Base-by-base conservation (phyloP, 495 filamentous ascomycete genomes). In the Copromyces sp. region DNA sequence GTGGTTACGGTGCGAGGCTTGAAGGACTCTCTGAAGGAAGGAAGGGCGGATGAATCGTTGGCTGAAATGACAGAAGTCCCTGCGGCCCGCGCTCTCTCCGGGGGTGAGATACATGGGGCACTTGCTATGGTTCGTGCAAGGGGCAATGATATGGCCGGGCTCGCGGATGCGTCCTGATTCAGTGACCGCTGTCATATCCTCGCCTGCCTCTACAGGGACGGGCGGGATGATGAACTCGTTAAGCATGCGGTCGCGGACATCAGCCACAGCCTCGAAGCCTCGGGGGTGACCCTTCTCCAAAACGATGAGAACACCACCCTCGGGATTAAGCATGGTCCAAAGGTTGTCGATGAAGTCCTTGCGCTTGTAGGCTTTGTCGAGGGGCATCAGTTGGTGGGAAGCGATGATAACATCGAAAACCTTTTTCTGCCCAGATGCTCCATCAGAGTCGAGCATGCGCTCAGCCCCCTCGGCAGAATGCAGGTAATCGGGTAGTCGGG, bases 231-330 rank as follows among this genome's bases (percentile, higher is more conserved):
- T 92, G 76, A 92, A 88, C 39, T 90, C 87, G 71, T 91, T 87
- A 0, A 98, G 87, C 4, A 99, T 82, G 74, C 91, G 87, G 61
- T 92, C 83, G 37, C 95, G 89, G 7, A 94, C 94, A 45, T 90
- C 89, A 32, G 94, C 94, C 69, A 99, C 90, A 2, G 93, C 90
- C 80, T 99, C 95, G 74, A 99, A 99, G 0, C 95, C 95, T 35
- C 90, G 88, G 42, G 94, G 93, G 24, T 94, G 87, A 3, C 94
- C 95, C 81, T 98, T 99, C 79, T 99, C 95, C 35, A 97, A 79
- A 2, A 99, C 81, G 70, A 99, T 88, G 11, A 99, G 85, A 11
- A 98, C 87, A 61, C 95, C 95, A 12, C 95, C 95, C 39, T 92
- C 86, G 9, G 93, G 93, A 37, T 91, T 90, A 1, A 98, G 86